phyloP scores from a whole-genome alignment of 2,329 filamentous ascomycete genomes.

The Alternaria infectoria region DNA sequence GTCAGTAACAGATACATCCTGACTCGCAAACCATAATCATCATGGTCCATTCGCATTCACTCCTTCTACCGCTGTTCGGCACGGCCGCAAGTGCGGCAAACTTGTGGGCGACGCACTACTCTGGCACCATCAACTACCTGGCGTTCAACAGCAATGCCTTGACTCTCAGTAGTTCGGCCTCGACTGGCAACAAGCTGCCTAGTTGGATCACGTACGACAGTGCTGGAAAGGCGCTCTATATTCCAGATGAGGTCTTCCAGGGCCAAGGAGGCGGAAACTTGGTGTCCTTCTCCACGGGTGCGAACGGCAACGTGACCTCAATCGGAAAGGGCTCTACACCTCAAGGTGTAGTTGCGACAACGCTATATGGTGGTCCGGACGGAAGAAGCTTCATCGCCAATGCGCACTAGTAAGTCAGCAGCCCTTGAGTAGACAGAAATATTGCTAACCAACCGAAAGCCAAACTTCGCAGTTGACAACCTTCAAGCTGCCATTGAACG shows the following conservation, averaged over 20 bases:
- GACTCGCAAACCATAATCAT: not conserved
- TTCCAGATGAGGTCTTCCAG: constrained; percentile 35
- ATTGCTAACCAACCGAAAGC: constrained; percentile 17
- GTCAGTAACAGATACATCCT: not conserved
- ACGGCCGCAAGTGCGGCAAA: constrained; percentile 34
- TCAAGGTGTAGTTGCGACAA: constrained; percentile 31
- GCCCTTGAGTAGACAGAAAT: accelerated
- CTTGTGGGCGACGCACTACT: constrained; percentile 40
- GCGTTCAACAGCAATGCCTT: constrained; percentile 32
- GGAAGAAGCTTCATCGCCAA: constrained; percentile 40
- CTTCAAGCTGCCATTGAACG: constrained; percentile 44
- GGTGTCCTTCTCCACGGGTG: constrained; percentile 31
- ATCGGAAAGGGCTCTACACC: constrained; percentile 33
- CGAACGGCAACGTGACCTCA: constrained; percentile 30
- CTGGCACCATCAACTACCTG: constrained; percentile 37
- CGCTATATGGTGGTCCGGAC: constrained; percentile 38
- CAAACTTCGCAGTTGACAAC: constrained; percentile 42
- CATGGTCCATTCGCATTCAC: constrained; percentile 31
- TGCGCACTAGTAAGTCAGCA: constrained; percentile 37
- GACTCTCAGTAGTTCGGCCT: constrained; percentile 24
- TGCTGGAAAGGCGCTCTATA: constrained; percentile 32
- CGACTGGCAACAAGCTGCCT: constrained; percentile 32
- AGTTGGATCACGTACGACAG: constrained; percentile 43
- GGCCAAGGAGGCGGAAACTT: constrained; percentile 26
- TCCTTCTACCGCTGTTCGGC: constrained; percentile 35